These are phyloP conservation scores for Phoma sp. DNA, from an alignment of 2,329 filamentous ascomycete species.

Conservation along the genomic window DNA sequence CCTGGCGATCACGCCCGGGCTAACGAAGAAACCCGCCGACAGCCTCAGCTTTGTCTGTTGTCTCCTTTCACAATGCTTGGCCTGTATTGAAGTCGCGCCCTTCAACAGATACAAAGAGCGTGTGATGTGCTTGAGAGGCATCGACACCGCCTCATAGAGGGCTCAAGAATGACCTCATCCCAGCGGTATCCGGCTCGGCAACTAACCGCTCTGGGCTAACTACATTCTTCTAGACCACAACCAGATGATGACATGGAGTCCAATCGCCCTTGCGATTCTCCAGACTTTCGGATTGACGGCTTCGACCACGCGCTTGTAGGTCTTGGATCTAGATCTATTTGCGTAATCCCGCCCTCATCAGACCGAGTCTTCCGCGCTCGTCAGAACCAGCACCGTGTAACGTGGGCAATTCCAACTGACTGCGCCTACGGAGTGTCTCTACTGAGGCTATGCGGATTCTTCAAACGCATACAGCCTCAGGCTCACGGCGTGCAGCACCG, in stretches of 20 bases:
- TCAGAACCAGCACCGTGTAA: neutral
- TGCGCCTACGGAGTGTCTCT: neutral
- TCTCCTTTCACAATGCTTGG: neutral
- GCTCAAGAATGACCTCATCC: slow-evolving; percentile 15
- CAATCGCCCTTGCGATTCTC: slow-evolving; percentile 32
- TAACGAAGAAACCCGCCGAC: neutral
- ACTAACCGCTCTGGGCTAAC: slow-evolving; percentile 19
- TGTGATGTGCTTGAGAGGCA: neutral
- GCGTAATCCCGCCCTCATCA: slow-evolving; percentile 14
- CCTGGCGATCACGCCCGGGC: slow-evolving; percentile 8
- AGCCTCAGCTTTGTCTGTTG: neutral
- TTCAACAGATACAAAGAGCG: neutral
- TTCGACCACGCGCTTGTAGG: slow-evolving; percentile 20
- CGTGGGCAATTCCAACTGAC: slow-evolving; percentile 3
- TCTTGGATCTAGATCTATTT: slow-evolving; percentile 13
- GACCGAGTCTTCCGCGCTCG: slow-evolving; percentile 11
- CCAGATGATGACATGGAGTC: slow-evolving; percentile 38
- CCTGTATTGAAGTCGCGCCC: neutral
- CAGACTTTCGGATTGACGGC: slow-evolving; percentile 29
- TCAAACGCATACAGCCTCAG: slow-evolving; percentile 18
- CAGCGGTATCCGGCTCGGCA: slow-evolving; percentile 15
- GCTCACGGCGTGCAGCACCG: slow-evolving; percentile 6
- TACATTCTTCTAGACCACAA: slow-evolving; percentile 31
- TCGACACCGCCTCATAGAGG: slow-evolving; percentile 11
- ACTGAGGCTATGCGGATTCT: neutral